Conservation (phyloP, 2,329 filamentous ascomycete species). For the Juglanconis juglandina region DNA sequence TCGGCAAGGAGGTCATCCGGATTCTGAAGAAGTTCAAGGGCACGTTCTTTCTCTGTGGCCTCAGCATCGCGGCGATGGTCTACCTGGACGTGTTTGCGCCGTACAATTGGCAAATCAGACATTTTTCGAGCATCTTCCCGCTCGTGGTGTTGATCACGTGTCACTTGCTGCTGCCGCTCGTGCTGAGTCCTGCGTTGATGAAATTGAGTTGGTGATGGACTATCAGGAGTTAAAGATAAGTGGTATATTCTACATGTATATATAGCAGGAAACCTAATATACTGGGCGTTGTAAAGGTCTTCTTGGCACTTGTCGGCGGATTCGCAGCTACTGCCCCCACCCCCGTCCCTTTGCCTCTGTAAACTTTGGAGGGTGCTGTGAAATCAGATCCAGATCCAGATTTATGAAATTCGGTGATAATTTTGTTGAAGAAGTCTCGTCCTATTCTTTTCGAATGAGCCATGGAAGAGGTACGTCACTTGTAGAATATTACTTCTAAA, state of each 20-base stretch:
- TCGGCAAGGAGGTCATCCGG: constrained; percentile 45
- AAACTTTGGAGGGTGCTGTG: no score
- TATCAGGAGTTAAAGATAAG: no score
- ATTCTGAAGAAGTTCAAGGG: constrained; percentile 55
- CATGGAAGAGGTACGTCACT: not conserved
- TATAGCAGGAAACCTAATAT: no score
- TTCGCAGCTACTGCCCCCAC: no score
- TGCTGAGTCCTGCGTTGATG: constrained; percentile 62
- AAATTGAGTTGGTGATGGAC: constrained; percentile 52
- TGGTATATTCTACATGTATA: no score
- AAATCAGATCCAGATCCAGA: no score
- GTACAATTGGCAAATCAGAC: constrained; percentile 51
- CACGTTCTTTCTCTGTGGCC: constrained; percentile 49
- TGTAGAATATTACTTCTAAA: not conserved
- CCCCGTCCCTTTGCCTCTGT: no score
- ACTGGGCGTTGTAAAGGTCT: no score
- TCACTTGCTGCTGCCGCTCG: constrained; percentile 57
- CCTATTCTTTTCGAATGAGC: not conserved
- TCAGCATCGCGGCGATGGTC: constrained; percentile 44
- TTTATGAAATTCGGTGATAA: no score
- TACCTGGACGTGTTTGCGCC: constrained; percentile 44
- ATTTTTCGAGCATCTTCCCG: constrained; percentile 59
- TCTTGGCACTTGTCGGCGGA: no score
- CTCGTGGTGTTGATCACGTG: constrained; percentile 47
- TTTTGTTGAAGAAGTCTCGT: not conserved